Evolutionary conservation across 1,284 basidiomycete species (phyloP), one percentile per base, ranked within the genome.

Genomic region (Ustilago cynodontis): DNA sequence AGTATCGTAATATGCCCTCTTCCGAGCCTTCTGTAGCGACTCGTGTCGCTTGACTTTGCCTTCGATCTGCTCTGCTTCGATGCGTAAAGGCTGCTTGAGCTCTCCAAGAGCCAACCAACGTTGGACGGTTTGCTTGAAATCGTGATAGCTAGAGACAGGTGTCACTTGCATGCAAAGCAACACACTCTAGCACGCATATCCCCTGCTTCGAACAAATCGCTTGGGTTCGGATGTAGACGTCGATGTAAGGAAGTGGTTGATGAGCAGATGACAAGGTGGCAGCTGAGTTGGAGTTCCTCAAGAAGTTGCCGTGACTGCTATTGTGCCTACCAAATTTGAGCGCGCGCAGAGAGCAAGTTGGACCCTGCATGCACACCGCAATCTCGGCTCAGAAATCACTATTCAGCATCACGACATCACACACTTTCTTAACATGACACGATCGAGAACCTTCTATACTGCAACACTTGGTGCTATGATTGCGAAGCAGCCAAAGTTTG

Each of bases 311-410:
- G 22, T 28, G 58, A 51, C 58, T 59, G 58, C 16, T n/a, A 8
- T 41, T 18, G 33, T 59, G 49, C 58, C 58, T 59, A 24, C 2
- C 8, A n/a, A n/a, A 20, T 47, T 58, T 58, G 18, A 20, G 4
- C n/a, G 47, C 3, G 47, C 47, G 47, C 47, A 28, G 24, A 26
- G 26, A 28, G 24, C 47, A 8, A 11, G 47, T 49, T 49, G 26
- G 22, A 54, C 52, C 59, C 58, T 59, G 58, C 58, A 59, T 49
- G 22, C 13, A 20, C 53, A 9, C 41, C 41, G 41, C n/a, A n/a
- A 20, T 43, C n/a, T 43, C 41, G 7, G 2, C 41, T 20, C 41
- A 20, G 11, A 43, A 43, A 20, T n/a, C n/a, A n/a, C n/a, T n/a
- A n/a, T n/a, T n/a, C n/a, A n/a, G n/a, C n/a, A 33, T 43, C 41